These are phyloP conservation scores for Fusarium burgessii DNA, from an alignment of 2,329 filamentous ascomycete species.

Conservation along the genomic window DNA sequence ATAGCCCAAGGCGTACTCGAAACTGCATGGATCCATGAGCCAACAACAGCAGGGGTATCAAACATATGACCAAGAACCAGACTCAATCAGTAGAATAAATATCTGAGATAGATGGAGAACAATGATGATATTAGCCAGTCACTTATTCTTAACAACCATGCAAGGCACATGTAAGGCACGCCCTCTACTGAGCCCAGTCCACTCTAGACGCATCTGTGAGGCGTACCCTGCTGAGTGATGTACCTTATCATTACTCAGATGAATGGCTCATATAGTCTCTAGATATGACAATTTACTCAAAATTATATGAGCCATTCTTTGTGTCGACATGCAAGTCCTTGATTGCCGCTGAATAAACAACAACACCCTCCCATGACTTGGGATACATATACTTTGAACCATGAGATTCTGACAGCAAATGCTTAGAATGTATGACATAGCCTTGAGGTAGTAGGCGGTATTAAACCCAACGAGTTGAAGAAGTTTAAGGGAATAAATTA, in stretches of 20 bases:
- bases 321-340: neutral
- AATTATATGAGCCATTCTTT: too few species aligned
- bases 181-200: neutral
- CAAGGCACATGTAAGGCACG: neutral
- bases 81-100: neutral
- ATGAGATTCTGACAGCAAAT: neutral
- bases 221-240: neutral
- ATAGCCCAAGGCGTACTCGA: conserved; percentile 1
- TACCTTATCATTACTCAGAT: neutral
- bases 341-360: neutral
- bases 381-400: neutral
- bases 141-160: neutral
- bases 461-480: too few species aligned
- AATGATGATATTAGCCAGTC: neutral
- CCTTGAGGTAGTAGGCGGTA: neutral
- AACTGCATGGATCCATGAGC: neutral
- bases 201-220: neutral
- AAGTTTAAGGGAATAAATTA: neutral
- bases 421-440: neutral
- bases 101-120: neutral
- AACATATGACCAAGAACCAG: neutral
- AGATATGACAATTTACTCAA: too few species aligned
- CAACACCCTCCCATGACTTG: neutral
- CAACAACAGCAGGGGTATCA: neutral
- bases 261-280: neutral